Evolutionary conservation across 1,284 basidiomycete species (phyloP), one percentile per base, ranked within the genome.

Genomic region (Rhizoctonia solani): DNA sequence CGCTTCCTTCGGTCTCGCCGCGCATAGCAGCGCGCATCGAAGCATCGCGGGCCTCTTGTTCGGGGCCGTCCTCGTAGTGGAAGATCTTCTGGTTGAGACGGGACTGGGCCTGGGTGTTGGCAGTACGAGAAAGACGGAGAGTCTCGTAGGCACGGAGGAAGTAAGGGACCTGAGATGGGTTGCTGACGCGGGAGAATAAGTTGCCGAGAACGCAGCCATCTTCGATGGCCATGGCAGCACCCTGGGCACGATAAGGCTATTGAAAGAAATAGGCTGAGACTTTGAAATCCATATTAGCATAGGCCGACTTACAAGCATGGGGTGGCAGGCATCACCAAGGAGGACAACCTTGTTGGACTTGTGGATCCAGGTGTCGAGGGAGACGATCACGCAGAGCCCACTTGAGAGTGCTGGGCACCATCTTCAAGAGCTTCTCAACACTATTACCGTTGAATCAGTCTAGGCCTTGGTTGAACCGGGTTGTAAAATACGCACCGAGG

Each of bases 191-290:
- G 1, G 72, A 72, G 69, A 73, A 70, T 47, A 73, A 56, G 54
- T 69, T 69, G 30, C 86, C 87, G 27, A 88, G 77, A 0, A 87
- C 83, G 0, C 83, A 85, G 0, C 82, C 85, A 68, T 88, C 87
- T 75, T 89, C 87, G 58, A 88, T 79, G 25, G 87, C 87, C 80
- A 88, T 87, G 2, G 86, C 85, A 14, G 86, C 83, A 14, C 86
- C 87, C 74, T 88, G 87, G 0, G 85, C 87, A 44, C 85, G 82
- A 74, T 87, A 87, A 3, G 87, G 87, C 72, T 73, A 37, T 23
- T 11, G 46, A 23, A n/a, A 47, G 6, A 8, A 39, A 39, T 8
- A 39, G 8, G 8, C 37, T 16, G 37, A 27, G 2, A 5, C 3
- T 2, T 32, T 49, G 27, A 19, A 11, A 13, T 39, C 9, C 16